Evolutionary conservation across 768 basidiomycete genomes (phyloP).

Genomic region (Suillus clintonianus): DNA sequence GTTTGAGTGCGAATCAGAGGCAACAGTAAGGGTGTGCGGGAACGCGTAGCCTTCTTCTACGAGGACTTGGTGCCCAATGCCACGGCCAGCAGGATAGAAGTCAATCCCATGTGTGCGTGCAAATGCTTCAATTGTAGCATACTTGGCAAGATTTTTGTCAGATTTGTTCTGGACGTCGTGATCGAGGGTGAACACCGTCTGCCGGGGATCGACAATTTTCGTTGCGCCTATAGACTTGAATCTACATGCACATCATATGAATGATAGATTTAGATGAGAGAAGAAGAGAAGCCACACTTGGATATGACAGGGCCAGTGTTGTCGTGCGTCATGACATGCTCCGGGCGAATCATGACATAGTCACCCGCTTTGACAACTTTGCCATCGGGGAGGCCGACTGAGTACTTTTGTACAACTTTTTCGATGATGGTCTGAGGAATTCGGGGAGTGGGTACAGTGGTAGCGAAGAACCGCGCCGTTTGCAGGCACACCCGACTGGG

Average conservation of each 20-base stretch:
- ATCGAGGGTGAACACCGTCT: slow-evolving; percentile 95
- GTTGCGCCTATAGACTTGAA: slow-evolving; percentile 95
- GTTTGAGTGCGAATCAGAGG: slow-evolving; percentile 95
- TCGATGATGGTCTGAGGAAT: slow-evolving; percentile 90
- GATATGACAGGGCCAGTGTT: slow-evolving; percentile 98
- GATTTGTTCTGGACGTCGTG: slow-evolving; percentile 98
- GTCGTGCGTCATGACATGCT: slow-evolving; percentile 98
- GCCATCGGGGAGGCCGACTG: slow-evolving; percentile 82
- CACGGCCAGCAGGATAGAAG: slow-evolving; percentile 96
- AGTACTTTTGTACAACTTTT: slow-evolving; percentile 97
- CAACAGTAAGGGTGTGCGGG: slow-evolving; percentile 92
- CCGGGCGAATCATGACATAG: slow-evolving; percentile 99
- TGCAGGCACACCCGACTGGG: not conserved
- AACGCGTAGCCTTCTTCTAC: slow-evolving; percentile 99
- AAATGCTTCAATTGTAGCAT: slow-evolving; percentile 88
- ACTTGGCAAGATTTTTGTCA: slow-evolving; percentile 87
- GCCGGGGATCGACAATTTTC: slow-evolving; percentile 73
- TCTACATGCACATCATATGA: slow-evolving; percentile 40
- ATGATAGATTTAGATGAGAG: not conserved
- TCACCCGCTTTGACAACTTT: slow-evolving; percentile 90
- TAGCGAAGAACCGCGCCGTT: slow-evolving; percentile 31
- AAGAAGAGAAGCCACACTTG: slow-evolving; percentile 63
- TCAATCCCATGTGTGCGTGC: slow-evolving; percentile 84
- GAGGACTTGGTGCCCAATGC: slow-evolving; percentile 97
- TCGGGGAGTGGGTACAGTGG: slow-evolving; percentile 29